Percentiles rank a stretch among this genome's conserved stretches.
phyloP scores from a whole-genome alignment of 2,329 filamentous ascomycete species.

The Phialemoniopsis sp. region DNA sequence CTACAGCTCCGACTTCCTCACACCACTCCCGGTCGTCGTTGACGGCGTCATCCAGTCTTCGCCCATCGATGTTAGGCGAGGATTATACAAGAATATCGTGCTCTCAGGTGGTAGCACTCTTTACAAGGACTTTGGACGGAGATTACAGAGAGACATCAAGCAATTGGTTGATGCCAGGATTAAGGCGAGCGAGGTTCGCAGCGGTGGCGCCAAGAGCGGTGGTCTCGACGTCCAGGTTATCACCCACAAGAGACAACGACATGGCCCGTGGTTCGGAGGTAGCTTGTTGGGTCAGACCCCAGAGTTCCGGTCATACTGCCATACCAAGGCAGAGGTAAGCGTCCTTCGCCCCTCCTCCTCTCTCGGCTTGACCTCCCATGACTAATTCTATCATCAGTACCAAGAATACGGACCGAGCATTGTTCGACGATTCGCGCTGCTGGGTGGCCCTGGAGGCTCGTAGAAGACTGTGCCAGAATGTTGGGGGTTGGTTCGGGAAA shows the following conservation, averaged over 20 bases:
- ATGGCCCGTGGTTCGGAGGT: constrained; percentile 98
- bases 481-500: too few species aligned
- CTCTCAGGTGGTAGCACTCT: constrained; percentile 94
- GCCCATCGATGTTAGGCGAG: constrained; percentile 93
- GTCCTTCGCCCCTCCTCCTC: neutral
- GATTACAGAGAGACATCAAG: constrained; percentile 95
- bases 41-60: constrained; percentile 97
- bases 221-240: constrained; percentile 97
- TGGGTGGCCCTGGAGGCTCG: constrained; percentile 86
- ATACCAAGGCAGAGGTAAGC: constrained; percentile 75
- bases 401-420: constrained; percentile 96
- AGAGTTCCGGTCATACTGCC: constrained; percentile 98
- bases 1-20: constrained; percentile 97
- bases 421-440: constrained; percentile 86
- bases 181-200: constrained; percentile 83
- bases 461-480: constrained; percentile 27
- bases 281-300: constrained; percentile 95
- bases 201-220: constrained; percentile 87
- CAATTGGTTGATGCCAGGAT: constrained; percentile 93
- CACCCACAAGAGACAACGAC: constrained; percentile 92
- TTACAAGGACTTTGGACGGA: constrained; percentile 96
- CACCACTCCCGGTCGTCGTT: constrained; percentile 88
- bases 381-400: constrained; percentile 53
- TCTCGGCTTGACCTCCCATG: neutral
- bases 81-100: constrained; percentile 99